Evolutionary conservation across 345 rosid species (phyloP).

Genomic region (Psidium friedrichsthalianum): DNA sequence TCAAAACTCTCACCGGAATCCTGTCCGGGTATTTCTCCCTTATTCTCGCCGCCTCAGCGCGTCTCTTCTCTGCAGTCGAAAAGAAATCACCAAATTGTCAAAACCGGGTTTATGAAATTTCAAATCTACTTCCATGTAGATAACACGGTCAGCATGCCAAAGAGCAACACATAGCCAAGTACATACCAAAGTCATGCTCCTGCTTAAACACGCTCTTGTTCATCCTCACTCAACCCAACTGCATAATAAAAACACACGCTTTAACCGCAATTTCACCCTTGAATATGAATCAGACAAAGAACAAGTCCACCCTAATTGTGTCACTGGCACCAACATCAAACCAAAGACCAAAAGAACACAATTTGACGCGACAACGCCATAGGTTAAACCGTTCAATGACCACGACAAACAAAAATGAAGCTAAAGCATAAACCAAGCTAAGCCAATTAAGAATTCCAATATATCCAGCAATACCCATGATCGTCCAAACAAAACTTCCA

Average conservation of each 20-base stretch:
- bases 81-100: neutral
- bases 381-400: neutral
- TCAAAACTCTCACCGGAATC: neutral
- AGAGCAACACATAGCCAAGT: neutral
- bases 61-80: slow-evolving; percentile 4
- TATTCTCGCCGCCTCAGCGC: neutral
- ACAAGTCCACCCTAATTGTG: neutral
- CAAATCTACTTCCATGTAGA: neutral
- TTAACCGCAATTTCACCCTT: neutral
- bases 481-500: neutral
- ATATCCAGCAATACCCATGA: neutral
- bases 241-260: neutral
- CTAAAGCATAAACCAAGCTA: neutral
- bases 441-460: neutral
- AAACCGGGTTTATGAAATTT: neutral
- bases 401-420: neutral
- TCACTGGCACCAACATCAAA: neutral
- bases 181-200: slow-evolving; percentile 29
- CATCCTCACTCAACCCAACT: slow-evolving; percentile 9
- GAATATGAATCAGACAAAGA: neutral
- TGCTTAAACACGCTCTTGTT: slow-evolving; percentile 28
- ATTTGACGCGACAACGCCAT: neutral
- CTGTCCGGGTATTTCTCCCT: slow-evolving; percentile 10
- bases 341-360: neutral
- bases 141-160: neutral